Evolutionary conservation across 2,329 filamentous ascomycete genomes (phyloP), one percentile per base, ranked within the genome.

Genomic region (Penicillium frequentans): DNA sequence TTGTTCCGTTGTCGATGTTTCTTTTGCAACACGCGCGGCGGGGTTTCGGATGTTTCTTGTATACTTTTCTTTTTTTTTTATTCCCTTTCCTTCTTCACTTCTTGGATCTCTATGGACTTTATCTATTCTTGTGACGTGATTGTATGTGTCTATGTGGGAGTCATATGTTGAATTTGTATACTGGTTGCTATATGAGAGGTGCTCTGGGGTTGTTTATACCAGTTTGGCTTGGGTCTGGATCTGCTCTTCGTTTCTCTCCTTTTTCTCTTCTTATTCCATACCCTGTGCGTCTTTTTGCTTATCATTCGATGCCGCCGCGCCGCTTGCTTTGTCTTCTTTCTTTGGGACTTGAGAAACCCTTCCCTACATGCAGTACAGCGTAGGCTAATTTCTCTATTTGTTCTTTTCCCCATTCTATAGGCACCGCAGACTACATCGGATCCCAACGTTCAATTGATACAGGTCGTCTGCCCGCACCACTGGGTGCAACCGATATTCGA

Each of bases 401-500:
- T 54, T 61, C 54, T 54, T 59, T 47, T 58, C 58, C 63, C 56
- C 55, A 58, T 61, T 64, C 63, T 64, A 72, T 75, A 77, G 75
- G 74, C 68, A 65, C 69, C 58, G 56, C 70, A 63, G 73, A 75
- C 51, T 76, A 71, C 63, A 71, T 67, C 56, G 79, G 69, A 86
- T 86, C 78, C 76, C 80, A 74, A 81, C 86, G 70, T 82, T 86
- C 70, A 83, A 87, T 74, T 82, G 88, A 84, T 83, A 56, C 83
- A 81, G 65, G 54, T 52, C 63, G 64, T 57, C 64, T 64, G 16
- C 64, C 76, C 51, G 74, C 79, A 59, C 69, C 81, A 56, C 80
- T 85, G 54, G 77, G 82, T 59, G 84, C 86, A 59, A 89, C 86
- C 60, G 89, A 93, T 69, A 82, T 90, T 60, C 88, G 90, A 64